phyloP scores from a whole-genome alignment of 179 eudicot species.

The Patellifolia procumbens region DNA sequence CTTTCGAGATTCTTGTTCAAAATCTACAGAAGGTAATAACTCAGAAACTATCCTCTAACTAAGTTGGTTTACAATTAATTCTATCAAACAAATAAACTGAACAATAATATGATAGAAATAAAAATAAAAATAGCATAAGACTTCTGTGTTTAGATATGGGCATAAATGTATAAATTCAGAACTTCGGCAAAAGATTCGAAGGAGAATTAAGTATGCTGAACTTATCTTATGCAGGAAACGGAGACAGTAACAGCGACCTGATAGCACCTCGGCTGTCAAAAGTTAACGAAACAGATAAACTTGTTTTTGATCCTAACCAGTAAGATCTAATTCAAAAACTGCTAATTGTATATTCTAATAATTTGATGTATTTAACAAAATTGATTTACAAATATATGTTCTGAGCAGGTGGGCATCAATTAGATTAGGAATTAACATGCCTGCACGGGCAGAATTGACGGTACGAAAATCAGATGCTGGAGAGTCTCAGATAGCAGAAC shows the following conservation, averaged over 20 bases:
- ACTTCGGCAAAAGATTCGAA: neutral
- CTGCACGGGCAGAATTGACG: constrained; percentile 70
- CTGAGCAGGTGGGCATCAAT: constrained; percentile 53
- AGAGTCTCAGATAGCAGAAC: constrained; percentile 64
- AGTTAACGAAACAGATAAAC: constrained; percentile 45
- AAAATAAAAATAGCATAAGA: too few species aligned
- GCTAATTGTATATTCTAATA: neutral
- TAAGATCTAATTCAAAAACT: constrained; percentile 30
- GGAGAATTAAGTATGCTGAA: neutral
- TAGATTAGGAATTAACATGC: constrained; percentile 72
- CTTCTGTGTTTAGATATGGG: too few species aligned
- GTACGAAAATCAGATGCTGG: constrained; percentile 53
- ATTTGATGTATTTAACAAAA: neutral
- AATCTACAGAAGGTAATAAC: constrained; percentile 32
- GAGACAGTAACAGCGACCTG: constrained; percentile 25
- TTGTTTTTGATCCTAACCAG: constrained; percentile 52
- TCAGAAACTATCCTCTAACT: neutral
- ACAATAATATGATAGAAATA: too few species aligned
- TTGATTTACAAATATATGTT: neutral
- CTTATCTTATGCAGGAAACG: constrained; percentile 36
- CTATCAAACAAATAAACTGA: too few species aligned
- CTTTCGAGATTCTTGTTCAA: constrained; percentile 51
- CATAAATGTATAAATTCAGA: neutral
- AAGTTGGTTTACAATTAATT: too few species aligned
- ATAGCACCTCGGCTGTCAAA: constrained; percentile 49